Conservation (phyloP, 2,329 filamentous ascomycete species). For the Chrysoporthe cubensis region DNA sequence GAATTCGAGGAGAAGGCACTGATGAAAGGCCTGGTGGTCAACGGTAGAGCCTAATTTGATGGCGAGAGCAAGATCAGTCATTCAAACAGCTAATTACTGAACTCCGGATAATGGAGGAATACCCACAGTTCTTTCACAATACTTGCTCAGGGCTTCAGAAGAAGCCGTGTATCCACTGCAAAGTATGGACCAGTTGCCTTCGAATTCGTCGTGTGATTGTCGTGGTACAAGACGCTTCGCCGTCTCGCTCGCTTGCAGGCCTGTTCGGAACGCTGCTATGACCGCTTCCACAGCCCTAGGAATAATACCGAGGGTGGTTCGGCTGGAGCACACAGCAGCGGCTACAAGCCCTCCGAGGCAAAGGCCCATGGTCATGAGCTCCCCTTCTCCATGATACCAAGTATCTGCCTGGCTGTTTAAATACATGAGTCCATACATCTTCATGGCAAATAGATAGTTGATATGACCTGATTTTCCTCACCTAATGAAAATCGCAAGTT, state of each 20-base stretch:
- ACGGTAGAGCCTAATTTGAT: neutral
- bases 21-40: neutral
- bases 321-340: conserved; percentile 64
- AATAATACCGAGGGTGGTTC: conserved; percentile 63
- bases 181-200: conserved; percentile 69
- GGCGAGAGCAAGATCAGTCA: neutral
- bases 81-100: neutral
- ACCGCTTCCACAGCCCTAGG: conserved; percentile 66
- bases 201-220: conserved; percentile 37
- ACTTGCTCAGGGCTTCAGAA: conserved; percentile 46
- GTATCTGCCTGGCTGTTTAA: neutral
- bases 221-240: conserved; percentile 44
- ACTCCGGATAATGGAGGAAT: neutral
- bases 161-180: conserved; percentile 40
- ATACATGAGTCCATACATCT: too few relatives aligned
- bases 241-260: conserved; percentile 54
- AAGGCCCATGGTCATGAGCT: conserved; percentile 51
- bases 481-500: neutral
- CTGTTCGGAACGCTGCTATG: conserved; percentile 68
- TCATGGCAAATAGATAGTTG: too few relatives aligned
- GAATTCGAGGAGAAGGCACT: neutral
- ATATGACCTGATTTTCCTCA: neutral
- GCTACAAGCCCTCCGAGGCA: conserved; percentile 72
- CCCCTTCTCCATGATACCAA: conserved; percentile 28
- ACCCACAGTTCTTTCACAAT: conserved; percentile 55